Evolutionary conservation across 1,284 basidiomycete genomes (phyloP).

Genomic region (Apiotrichum veenhuisii): DNA sequence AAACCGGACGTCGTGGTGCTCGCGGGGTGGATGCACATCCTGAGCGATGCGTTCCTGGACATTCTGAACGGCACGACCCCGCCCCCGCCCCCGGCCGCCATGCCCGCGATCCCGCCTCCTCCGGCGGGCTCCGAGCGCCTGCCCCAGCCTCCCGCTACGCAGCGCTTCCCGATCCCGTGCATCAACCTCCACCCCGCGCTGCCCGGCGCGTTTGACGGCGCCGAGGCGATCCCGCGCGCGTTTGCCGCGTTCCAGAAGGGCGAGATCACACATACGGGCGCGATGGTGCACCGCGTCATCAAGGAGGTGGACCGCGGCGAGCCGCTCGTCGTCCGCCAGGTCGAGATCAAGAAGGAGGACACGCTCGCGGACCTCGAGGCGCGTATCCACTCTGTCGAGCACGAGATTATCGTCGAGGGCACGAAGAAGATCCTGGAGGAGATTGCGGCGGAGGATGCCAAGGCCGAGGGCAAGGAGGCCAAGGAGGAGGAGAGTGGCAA

Average conservation of each 20-base stretch:
- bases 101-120: slow-evolving; percentile 31
- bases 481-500: slow-evolving; percentile 43
- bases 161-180: slow-evolving; percentile 64
- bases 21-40: slow-evolving; percentile 97
- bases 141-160: slow-evolving; percentile 22
- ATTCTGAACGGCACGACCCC: slow-evolving; percentile 43
- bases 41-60: slow-evolving; percentile 56
- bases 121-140: slow-evolving; percentile 6
- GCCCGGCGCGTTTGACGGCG: slow-evolving; percentile 90
- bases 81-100: slow-evolving; percentile 19
- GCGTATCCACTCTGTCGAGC: slow-evolving; percentile 77
- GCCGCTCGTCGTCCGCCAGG: slow-evolving; percentile 74
- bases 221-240: slow-evolving; percentile 81
- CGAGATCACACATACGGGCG: slow-evolving; percentile 71
- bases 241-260: slow-evolving; percentile 82
- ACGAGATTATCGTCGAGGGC: slow-evolving; percentile 85
- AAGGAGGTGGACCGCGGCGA: slow-evolving; percentile 89
- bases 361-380: slow-evolving; percentile 69
- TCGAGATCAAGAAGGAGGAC: slow-evolving; percentile 72
- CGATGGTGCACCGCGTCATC: slow-evolving; percentile 93
- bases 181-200: slow-evolving; percentile 97
- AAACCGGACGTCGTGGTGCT: slow-evolving; percentile 83
- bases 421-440: slow-evolving; percentile 64
- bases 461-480: neutral
- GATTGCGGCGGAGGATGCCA: slow-evolving; percentile 4